Base-by-base conservation (phyloP, 2,329 filamentous ascomycete species). In the Truncatella angustata region DNA sequence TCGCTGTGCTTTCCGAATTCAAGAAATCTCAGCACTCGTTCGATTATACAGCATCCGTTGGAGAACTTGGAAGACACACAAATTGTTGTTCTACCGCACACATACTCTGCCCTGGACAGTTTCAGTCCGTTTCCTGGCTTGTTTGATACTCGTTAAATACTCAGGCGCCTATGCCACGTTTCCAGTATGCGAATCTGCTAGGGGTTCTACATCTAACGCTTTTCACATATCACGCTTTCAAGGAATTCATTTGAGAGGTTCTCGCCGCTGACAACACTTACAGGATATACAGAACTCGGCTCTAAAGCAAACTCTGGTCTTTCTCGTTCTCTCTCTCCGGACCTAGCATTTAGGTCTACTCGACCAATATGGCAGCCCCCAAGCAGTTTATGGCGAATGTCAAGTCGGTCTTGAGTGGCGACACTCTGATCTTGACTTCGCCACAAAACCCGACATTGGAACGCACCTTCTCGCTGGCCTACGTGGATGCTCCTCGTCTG, bases 371-470 rank as follows among this genome's bases (percentile, higher is more conserved):
- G 64, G 61, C 65, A 49, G 51, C 54, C n/a, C 55, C 61, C 53
- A 81, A 79, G 69, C 71, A 72, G 50, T 82, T 82, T 63, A 71
- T 84, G 70, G 84, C 86, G 68, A 88, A 86, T 65, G 92, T 97
- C 73, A 99, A 99, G 81, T 90, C 88, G 69, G 90, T 96, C 61
- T 78, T 95, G 66, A 97, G 92, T 66, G 94, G 94, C 65, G 94
- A 97, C 77, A 96, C 92, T 24, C 75, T 97, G 62, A 78, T 97
- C 58, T 77, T 97, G 65, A 84, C 87, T 63, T 91, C 89, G 72
- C 80, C 90, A 67, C 87, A 86, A 71, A 92, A 95, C 69, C 87
- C 89, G 32, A 80, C 84, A 58, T 84, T 87, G 70, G 94, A 97
- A 76, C 88, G 91, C 64, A 90, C 82, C 49, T 80, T 99, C 63